Evolutionary conservation across 2,329 filamentous ascomycete species (phyloP), one percentile per base, ranked within the genome.

Genomic region (Eutypa lata): DNA sequence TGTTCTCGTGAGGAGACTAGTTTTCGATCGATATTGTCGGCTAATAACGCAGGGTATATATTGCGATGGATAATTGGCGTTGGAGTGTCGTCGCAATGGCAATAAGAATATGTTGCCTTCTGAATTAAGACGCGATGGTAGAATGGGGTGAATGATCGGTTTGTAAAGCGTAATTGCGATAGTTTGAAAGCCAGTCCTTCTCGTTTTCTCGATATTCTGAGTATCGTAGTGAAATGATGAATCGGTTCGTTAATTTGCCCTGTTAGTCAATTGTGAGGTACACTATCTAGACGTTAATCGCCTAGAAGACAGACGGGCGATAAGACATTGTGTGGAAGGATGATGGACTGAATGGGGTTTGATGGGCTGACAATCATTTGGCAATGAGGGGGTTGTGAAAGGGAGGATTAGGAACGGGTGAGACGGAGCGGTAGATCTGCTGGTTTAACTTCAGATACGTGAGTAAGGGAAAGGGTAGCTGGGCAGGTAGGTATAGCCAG

Each of bases 281-380:
- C 47, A 57, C 55, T 48, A 55, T 58, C 60, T 58, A 65, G 63
- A 64, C 62, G 58, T 49, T 46, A 53, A 46, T 55, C 56, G 61
- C 61, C 62, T 65, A 62, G 60, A 46, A 61, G 53, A 51, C 52
- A 57, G 56, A 57, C 49, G 53, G 57, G 57, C 50, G 55, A 48
- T n/a, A 64, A 54, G 52, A 59, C 57, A 65, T 62, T 21, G 61
- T 58, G 57, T 46, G 54, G 24, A 45, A 55, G 22, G 19, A 14
- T 42, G 48, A 50, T 26, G 11, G 48, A 21, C 8, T 5, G 38
- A 22, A 13, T 19, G 38, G 18, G 18, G 18, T n/a, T 21, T 42
- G 38, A 19, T 42, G 38, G 19, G 18, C 19, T 18, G 8, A 19
- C 10, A 42, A 19, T 18, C 8, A 22, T 13, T 22, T 38, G 46